Evolutionary conservation across 2,329 filamentous ascomycete species (phyloP).

Genomic region (Pseudofabraea citricarpa): DNA sequence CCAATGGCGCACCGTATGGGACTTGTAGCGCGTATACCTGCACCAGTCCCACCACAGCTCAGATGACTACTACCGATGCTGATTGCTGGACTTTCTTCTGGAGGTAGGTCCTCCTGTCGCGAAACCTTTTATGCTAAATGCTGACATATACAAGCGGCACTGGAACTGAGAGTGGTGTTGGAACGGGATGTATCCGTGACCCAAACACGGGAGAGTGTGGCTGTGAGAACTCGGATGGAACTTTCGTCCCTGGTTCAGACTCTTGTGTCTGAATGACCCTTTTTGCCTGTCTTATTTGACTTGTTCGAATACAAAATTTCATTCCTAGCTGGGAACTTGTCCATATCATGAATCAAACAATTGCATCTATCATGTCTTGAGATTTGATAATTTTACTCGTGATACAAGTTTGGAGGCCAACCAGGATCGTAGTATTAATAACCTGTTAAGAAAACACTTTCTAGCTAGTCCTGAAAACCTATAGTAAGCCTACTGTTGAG

Average conservation of each 20-base stretch:
- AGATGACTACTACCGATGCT: slow-evolving; percentile 24
- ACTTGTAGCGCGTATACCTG: slow-evolving; percentile 40
- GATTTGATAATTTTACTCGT: too few species aligned
- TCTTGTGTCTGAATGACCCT: neutral
- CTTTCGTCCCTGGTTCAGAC: neutral
- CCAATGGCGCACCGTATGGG: slow-evolving; percentile 41
- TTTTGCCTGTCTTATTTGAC: neutral
- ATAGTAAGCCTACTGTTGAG: too few species aligned
- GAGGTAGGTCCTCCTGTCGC: slow-evolving; percentile 16
- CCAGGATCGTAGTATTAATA: too few species aligned
- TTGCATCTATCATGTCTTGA: too few species aligned
- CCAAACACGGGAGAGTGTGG: slow-evolving; percentile 27
- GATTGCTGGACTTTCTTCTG: slow-evolving; percentile 40
- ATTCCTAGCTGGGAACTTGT: neutral
- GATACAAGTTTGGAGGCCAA: too few species aligned
- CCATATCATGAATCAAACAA: too few species aligned
- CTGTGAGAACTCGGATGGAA: slow-evolving; percentile 11
- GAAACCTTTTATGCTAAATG: neutral
- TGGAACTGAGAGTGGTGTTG: slow-evolving; percentile 26
- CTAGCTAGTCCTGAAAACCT: too few species aligned
- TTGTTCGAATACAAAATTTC: neutral
- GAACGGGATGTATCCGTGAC: slow-evolving; percentile 34
- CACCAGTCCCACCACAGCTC: slow-evolving; percentile 25
- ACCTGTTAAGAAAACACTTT: too few species aligned
- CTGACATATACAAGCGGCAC: slow-evolving; percentile 11